phyloP scores from a whole-genome alignment of 768 basidiomycete genomes.

The Podaxis mareebaensis region DNA sequence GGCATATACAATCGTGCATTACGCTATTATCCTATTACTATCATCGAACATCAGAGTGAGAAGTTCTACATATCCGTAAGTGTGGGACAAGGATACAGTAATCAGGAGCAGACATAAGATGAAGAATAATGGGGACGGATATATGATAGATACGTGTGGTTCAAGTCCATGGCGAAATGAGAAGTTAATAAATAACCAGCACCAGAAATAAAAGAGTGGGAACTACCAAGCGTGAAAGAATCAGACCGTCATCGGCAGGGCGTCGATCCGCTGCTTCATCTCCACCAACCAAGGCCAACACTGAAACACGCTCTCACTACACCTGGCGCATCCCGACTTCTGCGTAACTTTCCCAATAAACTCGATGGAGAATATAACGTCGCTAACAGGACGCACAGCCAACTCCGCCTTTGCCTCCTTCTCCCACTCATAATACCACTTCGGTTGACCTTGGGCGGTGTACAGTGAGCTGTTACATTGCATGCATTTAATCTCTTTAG shows the following conservation, averaged over 20 bases:
- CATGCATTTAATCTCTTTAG: conserved; percentile 60
- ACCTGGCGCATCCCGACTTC: conserved; percentile 58
- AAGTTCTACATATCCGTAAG: background rate
- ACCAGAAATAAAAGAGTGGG: background rate
- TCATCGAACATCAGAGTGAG: background rate
- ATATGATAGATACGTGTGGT: background rate
- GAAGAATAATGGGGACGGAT: too few relatives aligned
- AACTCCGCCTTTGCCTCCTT: conserved; percentile 60
- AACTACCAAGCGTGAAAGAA: background rate
- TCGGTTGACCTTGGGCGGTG: conserved; percentile 50
- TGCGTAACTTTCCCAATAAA: conserved; percentile 57
- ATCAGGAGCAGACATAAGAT: background rate
- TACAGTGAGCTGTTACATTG: conserved; percentile 59
- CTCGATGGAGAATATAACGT: conserved; percentile 58
- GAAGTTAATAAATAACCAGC: background rate
- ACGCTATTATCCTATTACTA: background rate
- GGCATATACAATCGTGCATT: too few relatives aligned
- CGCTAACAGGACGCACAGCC: conserved; percentile 52
- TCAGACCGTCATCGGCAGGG: conserved; percentile 35
- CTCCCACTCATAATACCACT: conserved; percentile 71
- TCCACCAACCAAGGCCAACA: conserved; percentile 55
- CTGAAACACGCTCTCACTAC: conserved; percentile 65
- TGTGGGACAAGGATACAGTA: background rate
- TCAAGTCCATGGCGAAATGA: background rate
- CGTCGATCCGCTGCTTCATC: conserved; percentile 61